These are phyloP conservation scores for Thymus mandschuricus DNA, from an alignment of 257 asterid species.

Conservation along the genomic window DNA sequence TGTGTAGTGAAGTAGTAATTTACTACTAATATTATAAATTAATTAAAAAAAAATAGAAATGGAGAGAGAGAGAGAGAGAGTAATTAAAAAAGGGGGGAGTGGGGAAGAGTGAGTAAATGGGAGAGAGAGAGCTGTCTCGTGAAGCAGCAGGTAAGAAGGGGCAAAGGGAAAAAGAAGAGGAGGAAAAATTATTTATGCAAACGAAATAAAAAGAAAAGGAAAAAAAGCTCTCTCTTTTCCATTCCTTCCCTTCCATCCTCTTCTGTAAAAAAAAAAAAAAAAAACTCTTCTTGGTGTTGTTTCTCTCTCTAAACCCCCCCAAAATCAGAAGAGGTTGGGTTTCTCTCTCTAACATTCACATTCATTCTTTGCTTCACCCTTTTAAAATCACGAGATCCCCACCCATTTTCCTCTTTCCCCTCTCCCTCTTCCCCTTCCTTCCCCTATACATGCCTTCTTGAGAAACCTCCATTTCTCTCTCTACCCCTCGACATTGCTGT, in stretches of 20 bases:
- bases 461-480: slow-evolving; percentile 17
- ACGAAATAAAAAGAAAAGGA: neutral
- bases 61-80: neutral
- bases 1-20: slow-evolving; percentile 3
- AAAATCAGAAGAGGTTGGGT: slow-evolving; percentile 12
- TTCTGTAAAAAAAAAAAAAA: too few relatives aligned
- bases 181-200: too few relatives aligned
- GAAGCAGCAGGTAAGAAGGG: slow-evolving; percentile 39
- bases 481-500: slow-evolving; percentile 27
- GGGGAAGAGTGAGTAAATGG: slow-evolving; percentile 30
- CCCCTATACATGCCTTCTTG: slow-evolving; percentile 32
- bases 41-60: neutral
- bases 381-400: slow-evolving; percentile 65
- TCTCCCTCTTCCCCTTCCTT: slow-evolving; percentile 4
- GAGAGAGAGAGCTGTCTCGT: slow-evolving; percentile 39
- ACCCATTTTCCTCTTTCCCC: slow-evolving; percentile 28
- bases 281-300: slow-evolving; percentile 6
- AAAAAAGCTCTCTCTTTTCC: slow-evolving; percentile 21
- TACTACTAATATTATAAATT: neutral
- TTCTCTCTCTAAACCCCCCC: slow-evolving; percentile 37
- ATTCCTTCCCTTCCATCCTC: slow-evolving; percentile 13
- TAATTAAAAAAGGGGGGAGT: neutral
- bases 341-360: slow-evolving; percentile 46
- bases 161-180: neutral
- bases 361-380: slow-evolving; percentile 52